These are phyloP conservation scores for Wallacemonas sp. DNA, from an alignment of 208 protist species.

Conservation along the genomic window DNA sequence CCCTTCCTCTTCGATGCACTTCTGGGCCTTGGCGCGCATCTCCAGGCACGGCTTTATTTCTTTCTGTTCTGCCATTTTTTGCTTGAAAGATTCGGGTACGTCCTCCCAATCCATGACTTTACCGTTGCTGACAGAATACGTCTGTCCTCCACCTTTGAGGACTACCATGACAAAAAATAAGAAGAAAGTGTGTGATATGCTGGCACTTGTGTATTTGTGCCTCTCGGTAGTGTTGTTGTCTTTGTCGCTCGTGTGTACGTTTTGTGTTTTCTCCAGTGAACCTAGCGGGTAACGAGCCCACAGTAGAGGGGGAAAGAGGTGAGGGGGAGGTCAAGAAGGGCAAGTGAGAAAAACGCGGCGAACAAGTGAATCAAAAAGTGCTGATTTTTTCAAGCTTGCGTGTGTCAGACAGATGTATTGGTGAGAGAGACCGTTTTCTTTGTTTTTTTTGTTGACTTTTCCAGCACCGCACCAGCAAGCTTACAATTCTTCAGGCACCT, in stretches of 20 bases:
- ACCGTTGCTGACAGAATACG: constrained; percentile 74
- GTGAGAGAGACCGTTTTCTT: not conserved
- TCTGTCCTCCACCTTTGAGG: constrained; percentile 74
- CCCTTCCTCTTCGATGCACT: constrained; percentile 66
- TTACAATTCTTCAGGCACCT: no score
- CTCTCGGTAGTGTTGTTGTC: no score
- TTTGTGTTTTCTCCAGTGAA: no score
- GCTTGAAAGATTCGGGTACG: constrained; percentile 74
- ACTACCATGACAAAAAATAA: constrained; percentile 65
- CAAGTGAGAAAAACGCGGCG: no score
- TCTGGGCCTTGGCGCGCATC: constrained; percentile 60
- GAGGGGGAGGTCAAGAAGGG: no score
- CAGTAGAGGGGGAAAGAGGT: no score
- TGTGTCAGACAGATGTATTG: not conserved
- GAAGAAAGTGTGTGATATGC: constrained; percentile 16
- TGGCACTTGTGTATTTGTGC: not conserved
- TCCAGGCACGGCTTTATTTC: constrained; percentile 72
- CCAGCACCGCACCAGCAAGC: no score
- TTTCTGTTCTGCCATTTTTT: constrained; percentile 52
- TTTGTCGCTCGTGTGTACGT: no score
- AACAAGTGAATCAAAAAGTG: no score
- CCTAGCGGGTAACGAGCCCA: no score
- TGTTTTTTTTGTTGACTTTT: not conserved
- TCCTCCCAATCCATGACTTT: constrained; percentile 80
- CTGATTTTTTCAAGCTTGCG: constrained; percentile 11